Percentiles rank a stretch among this genome's conserved stretches.
These are phyloP conservation scores for Ascochyta fabae DNA, from an alignment of 2,329 filamentous ascomycete genomes.

Conservation along the genomic window DNA sequence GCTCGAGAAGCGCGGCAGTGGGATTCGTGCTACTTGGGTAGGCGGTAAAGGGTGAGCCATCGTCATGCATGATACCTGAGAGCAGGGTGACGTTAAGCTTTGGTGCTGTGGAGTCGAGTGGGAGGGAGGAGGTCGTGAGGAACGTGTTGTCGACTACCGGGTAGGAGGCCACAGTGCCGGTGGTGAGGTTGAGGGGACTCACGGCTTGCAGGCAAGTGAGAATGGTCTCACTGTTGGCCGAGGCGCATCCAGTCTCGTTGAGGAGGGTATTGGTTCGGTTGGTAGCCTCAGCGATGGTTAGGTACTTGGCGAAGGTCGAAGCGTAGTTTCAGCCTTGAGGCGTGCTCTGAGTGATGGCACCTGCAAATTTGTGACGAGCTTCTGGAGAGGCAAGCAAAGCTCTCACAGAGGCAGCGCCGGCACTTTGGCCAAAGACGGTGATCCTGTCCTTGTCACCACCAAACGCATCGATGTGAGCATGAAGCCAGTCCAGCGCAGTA, in stretches of 20 bases:
- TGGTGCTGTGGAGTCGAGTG: slow-evolving; percentile 26
- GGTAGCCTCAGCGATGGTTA: slow-evolving; percentile 32
- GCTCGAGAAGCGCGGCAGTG: slow-evolving; percentile 24
- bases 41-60: slow-evolving; percentile 39
- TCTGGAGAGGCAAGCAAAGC: slow-evolving; percentile 59
- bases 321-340: slow-evolving; percentile 31
- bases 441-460: slow-evolving; percentile 46
- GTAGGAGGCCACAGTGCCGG: slow-evolving; percentile 24
- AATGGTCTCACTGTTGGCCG: slow-evolving; percentile 8
- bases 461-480: slow-evolving; percentile 47
- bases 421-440: slow-evolving; percentile 49
- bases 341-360: slow-evolving; percentile 51
- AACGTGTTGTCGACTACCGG: slow-evolving; percentile 44
- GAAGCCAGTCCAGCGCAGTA: slow-evolving; percentile 59
- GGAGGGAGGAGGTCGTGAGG: slow-evolving; percentile 31
- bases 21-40: slow-evolving; percentile 33
- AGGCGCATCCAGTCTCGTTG: slow-evolving; percentile 33
- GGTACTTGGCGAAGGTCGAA: slow-evolving; percentile 32
- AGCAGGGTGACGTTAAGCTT: slow-evolving; percentile 31
- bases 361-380: slow-evolving; percentile 56
- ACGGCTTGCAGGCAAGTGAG: slow-evolving; percentile 34
- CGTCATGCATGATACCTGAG: slow-evolving; percentile 41
- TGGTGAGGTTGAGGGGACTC: slow-evolving; percentile 24
- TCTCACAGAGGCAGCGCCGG: slow-evolving; percentile 50
- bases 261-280: slow-evolving; percentile 30